A percentile compares a stretch with the other conserved stretches of the same genome.
phyloP scores from a whole-genome alignment of 768 basidiomycete genomes.

The Tephrocybe sp. region DNA sequence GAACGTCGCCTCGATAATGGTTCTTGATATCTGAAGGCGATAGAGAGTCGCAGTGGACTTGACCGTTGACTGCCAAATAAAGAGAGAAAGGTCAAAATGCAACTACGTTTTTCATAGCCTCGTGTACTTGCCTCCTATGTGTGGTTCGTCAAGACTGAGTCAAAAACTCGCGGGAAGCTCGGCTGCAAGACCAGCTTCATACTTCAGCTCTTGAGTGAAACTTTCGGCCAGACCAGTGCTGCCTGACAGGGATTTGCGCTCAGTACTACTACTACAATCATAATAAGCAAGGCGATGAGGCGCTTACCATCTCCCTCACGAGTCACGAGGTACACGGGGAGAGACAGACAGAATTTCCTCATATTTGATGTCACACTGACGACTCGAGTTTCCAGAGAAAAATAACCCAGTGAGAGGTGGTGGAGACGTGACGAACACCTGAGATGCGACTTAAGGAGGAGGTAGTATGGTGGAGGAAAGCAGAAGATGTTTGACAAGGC shows the following conservation, averaged over 20 bases:
- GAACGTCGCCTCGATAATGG: slow-evolving; percentile 74
- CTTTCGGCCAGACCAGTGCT: slow-evolving; percentile 76
- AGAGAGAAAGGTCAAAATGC: neutral
- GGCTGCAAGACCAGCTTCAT: slow-evolving; percentile 65
- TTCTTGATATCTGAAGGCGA: slow-evolving; percentile 58
- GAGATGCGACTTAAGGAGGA: slow-evolving; percentile 40
- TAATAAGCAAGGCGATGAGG: slow-evolving; percentile 7
- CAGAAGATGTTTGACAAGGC: slow-evolving; percentile 73
- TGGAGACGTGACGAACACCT: slow-evolving; percentile 27
- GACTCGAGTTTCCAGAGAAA: slow-evolving; percentile 23
- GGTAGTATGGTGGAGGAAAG: slow-evolving; percentile 55
- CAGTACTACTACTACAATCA: neutral
- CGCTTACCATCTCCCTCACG: slow-evolving; percentile 44
- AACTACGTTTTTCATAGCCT: too few relatives aligned
- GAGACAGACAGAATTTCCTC: slow-evolving; percentile 50
- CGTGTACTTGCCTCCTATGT: slow-evolving; percentile 61
- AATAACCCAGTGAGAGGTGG: slow-evolving; percentile 26
- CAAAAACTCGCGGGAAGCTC: slow-evolving; percentile 57
- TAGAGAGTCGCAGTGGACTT: slow-evolving; percentile 75
- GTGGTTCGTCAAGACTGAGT: slow-evolving; percentile 68
- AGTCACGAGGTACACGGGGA: slow-evolving; percentile 35
- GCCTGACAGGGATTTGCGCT: slow-evolving; percentile 38
- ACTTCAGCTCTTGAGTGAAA: slow-evolving; percentile 79
- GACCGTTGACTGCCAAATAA: slow-evolving; percentile 56
- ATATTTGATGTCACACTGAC: too few relatives aligned